Evolutionary conservation across 148 eudicot species (phyloP).

Genomic region (Vaccinium corymbosum): DNA sequence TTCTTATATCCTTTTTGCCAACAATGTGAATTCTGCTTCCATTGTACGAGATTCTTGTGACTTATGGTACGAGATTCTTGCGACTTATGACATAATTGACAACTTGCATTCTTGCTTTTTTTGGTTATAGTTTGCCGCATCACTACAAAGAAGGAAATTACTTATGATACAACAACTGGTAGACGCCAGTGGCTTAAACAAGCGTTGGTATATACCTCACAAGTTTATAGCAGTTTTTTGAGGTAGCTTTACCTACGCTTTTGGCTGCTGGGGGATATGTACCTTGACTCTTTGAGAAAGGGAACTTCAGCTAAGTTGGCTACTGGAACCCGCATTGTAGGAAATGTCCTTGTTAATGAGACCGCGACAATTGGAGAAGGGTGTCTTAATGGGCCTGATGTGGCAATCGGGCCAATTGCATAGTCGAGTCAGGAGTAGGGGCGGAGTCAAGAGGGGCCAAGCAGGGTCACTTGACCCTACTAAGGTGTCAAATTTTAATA

Average conservation of each 20-base stretch:
- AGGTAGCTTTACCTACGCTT: too few species aligned
- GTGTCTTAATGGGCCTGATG: constrained; percentile 92
- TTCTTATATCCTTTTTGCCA: neutral
- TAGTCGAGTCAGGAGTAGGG: constrained; percentile 69
- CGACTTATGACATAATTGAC: neutral
- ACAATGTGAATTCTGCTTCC: neutral
- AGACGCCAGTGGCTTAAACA: too few species aligned
- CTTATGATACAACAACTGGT: too few species aligned
- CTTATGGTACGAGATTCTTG: neutral
- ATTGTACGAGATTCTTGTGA: neutral
- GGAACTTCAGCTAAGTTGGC: constrained; percentile 54
- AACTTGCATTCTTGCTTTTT: too few species aligned
- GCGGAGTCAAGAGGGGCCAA: too few species aligned
- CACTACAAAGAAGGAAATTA: too few species aligned
- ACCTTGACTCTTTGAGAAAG: constrained; percentile 75
- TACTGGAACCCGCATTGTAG: constrained; percentile 57
- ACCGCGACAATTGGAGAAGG: constrained; percentile 84
- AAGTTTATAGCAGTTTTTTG: too few species aligned
- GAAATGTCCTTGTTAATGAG: constrained; percentile 80
- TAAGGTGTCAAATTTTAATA: too few species aligned
- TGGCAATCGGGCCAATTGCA: constrained; percentile 87
- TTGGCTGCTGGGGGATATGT: constrained; percentile 4
- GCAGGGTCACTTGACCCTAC: too few species aligned
- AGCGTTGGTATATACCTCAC: too few species aligned
- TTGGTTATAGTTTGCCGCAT: too few species aligned